These are phyloP conservation scores for Gossypium aridum DNA, from an alignment of 441 rosid species.

Conservation along the genomic window DNA sequence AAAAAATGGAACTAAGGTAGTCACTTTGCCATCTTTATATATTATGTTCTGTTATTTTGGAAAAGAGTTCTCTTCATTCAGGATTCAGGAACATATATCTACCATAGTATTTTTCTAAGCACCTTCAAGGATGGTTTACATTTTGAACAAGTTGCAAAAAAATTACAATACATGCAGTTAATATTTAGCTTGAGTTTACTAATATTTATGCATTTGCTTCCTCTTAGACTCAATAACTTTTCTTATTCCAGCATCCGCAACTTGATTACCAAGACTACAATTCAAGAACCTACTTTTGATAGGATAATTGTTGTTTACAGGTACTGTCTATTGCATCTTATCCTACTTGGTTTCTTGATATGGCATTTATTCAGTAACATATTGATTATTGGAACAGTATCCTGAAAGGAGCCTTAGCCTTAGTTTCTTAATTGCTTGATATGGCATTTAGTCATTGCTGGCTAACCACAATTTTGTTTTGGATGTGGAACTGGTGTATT, in stretches of 20 bases:
- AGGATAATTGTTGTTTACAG: conserved; percentile 84
- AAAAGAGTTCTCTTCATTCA: too few species aligned
- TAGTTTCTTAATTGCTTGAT: too few species aligned
- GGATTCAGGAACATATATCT: too few species aligned
- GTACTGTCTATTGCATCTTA: conserved; percentile 22
- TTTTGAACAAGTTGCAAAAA: neutral
- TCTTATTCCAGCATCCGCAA: conserved; percentile 40
- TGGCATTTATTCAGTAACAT: too few species aligned
- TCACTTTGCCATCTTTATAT: neutral
- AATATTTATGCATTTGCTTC: neutral
- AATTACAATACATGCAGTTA: neutral
- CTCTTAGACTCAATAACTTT: neutral
- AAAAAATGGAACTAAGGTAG: conserved; percentile 77
- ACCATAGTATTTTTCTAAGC: neutral
- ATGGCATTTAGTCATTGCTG: too few species aligned
- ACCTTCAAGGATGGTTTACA: conserved; percentile 1
- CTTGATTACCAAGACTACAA: conserved; percentile 52
- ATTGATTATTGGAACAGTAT: too few species aligned
- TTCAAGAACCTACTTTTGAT: conserved; percentile 84
- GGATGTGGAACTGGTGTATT: too few species aligned
- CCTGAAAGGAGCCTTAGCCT: too few species aligned
- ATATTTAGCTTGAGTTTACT: neutral
- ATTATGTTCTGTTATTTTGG: too few species aligned
- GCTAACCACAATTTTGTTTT: too few species aligned
- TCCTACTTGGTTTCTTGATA: neutral